Conservation (phyloP, 805 yeast species). For the Lachancea lanzarotensis region DNA sequence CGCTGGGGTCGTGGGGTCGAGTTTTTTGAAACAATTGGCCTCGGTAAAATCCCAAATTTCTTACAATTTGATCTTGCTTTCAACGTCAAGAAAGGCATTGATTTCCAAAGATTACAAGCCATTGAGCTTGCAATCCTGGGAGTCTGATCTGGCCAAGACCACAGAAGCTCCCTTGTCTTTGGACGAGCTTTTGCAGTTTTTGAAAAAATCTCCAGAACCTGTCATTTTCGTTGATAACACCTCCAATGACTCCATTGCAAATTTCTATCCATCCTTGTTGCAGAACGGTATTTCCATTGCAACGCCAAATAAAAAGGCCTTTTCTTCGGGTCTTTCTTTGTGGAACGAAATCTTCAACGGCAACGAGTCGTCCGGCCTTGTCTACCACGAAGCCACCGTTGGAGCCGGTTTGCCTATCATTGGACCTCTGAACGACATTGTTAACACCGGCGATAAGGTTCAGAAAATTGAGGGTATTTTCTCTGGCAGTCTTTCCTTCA, state of each 20-base stretch:
- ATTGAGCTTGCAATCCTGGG: slow-evolving; percentile 55
- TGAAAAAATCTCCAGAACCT: slow-evolving; percentile 63
- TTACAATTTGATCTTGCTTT: slow-evolving; percentile 74
- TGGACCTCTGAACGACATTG: slow-evolving; percentile 79
- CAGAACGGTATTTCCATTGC: slow-evolving; percentile 83
- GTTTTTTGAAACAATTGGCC: slow-evolving; percentile 76
- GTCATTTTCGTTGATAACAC: slow-evolving; percentile 91
- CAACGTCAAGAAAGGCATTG: slow-evolving; percentile 66
- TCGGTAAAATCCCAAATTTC: slow-evolving; percentile 52
- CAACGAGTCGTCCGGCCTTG: slow-evolving; percentile 52
- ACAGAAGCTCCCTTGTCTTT: slow-evolving; percentile 43
- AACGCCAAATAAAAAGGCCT: slow-evolving; percentile 97
- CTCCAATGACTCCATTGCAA: slow-evolving; percentile 72
- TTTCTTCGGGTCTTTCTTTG: slow-evolving; percentile 63
- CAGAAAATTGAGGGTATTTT: slow-evolving; percentile 92
- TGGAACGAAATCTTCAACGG: slow-evolving; percentile 77
- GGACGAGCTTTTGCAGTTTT: slow-evolving; percentile 52
- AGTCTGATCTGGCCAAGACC: slow-evolving; percentile 40
- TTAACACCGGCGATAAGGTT: slow-evolving; percentile 89
- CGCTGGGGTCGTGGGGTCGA: slow-evolving; percentile 93
- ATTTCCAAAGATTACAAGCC: slow-evolving; percentile 66
- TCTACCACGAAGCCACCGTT: slow-evolving; percentile 96
- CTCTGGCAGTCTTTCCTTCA: slow-evolving; percentile 92
- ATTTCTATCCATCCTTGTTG: slow-evolving; percentile 67
- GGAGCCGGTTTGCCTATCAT: slow-evolving; percentile 98